Percentiles rank a stretch among this genome's conserved stretches.
These are phyloP conservation scores for Aurantiochytrium sp. DNA, from an alignment of 108 stramenopile genomes.

Conservation along the genomic window DNA sequence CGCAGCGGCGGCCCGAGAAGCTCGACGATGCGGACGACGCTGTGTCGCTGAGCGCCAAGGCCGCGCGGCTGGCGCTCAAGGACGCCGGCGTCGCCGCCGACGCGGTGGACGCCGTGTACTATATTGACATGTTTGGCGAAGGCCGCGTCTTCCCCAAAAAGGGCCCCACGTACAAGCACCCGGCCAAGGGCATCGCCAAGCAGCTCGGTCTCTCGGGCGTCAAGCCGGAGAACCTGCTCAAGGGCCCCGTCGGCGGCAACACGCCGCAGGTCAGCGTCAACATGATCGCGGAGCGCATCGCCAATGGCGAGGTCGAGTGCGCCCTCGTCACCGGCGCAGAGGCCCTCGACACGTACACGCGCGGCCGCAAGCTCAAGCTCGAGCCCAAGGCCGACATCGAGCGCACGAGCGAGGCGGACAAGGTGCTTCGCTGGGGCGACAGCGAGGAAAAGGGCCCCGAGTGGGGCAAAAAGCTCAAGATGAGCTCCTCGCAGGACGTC, in stretches of 20 bases:
- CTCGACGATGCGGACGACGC: not conserved
- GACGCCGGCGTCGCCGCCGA: not conserved
- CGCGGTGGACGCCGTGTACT: not conserved
- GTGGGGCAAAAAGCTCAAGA: not conserved
- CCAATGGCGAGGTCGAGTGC: not conserved
- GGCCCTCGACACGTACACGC: not conserved
- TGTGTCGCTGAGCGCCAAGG: not conserved
- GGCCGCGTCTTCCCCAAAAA: not conserved
- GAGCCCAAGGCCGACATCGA: not conserved
- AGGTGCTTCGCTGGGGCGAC: slow-evolving; percentile 9
- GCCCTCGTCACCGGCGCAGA: not conserved
- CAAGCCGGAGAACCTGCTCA: not conserved
- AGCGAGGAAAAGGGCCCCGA: not conserved
- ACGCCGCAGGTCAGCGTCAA: not conserved
- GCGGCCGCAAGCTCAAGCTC: not conserved
- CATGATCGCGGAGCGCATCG: not conserved
- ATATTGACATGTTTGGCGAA: slow-evolving; percentile 13
- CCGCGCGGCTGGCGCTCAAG: not conserved
- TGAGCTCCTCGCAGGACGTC: not conserved
- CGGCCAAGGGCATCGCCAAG: not conserved
- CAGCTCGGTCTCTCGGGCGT: not conserved
- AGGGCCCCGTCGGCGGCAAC: not conserved
- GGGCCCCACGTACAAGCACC: not conserved
- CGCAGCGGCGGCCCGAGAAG: not conserved
- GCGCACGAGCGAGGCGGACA: not conserved